Conservation (phyloP, 2,329 filamentous ascomycete species). For the Beauveria rudraprayagi region DNA sequence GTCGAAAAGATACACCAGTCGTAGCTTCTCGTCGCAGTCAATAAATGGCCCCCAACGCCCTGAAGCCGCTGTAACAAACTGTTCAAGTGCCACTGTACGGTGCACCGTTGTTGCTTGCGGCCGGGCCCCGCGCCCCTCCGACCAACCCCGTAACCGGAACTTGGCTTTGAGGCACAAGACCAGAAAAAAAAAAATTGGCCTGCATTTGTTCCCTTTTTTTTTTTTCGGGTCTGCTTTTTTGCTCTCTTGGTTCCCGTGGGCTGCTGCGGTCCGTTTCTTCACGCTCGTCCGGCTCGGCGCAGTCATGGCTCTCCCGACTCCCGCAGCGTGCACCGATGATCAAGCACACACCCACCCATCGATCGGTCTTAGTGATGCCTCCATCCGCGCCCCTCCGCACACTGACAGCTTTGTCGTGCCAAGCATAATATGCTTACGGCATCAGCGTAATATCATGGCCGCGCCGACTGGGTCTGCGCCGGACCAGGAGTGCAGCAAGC, state of each 20-base stretch:
- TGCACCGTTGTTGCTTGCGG: neutral
- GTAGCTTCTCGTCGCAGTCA: too few relatives aligned
- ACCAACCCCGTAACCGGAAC: conserved; percentile 3
- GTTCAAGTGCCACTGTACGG: neutral
- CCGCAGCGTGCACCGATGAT: neutral
- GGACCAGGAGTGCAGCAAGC: neutral
- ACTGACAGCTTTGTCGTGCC: neutral
- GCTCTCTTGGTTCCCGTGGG: neutral
- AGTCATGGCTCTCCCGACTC: neutral
- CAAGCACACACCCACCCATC: neutral
- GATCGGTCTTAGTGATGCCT: neutral
- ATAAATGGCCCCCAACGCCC: too few relatives aligned
- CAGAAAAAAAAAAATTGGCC: neutral
- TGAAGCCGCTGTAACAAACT: neutral
- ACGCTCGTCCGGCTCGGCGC: too few relatives aligned
- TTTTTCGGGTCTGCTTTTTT: neutral
- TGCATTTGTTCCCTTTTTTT: neutral
- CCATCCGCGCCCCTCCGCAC: neutral
- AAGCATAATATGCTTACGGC: conserved; percentile 11
- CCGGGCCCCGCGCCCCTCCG: neutral
- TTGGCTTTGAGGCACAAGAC: neutral
- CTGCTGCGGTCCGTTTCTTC: neutral
- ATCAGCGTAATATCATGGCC: conserved; percentile 1
- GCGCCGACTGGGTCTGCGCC: neutral
- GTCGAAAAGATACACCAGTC: neutral